Evolutionary conservation across 164 flowering plant genomes (phyloP), one percentile per base, ranked within the genome.

Genomic region (Annona cherimola): DNA sequence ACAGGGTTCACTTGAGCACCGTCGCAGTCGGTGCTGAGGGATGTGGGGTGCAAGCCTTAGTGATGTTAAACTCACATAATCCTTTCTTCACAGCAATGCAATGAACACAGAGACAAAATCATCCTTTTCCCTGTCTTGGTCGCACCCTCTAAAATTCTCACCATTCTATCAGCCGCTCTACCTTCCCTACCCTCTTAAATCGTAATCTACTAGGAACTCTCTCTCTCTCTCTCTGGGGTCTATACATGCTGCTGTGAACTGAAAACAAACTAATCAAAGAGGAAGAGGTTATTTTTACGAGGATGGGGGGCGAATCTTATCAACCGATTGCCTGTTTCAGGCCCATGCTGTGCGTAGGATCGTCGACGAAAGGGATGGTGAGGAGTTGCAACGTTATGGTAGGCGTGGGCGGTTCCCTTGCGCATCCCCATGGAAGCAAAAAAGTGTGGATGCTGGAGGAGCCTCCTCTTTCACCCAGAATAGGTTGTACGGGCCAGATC

Each of bases 401-500:
- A 26, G 35, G 35, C 35, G 43, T 9, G 6, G 18, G 44, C 12
- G 57, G 57, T 3, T 16, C 57, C 9, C 42, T 4, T 40, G 3
- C 4, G 16, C 41, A 19, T 61, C 19, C 19, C 64, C 40, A 40
- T 11, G 3, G 41, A 64, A 64, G 41, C n/a, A 40, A 14, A 64
- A 16, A 1, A 18, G 19, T 11, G 12, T 0, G 18, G 67, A 64
- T 11, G 41, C 14, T 40, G 2, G 44, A 64, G 1, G 67, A 39
- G 67, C 67, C 67, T 9, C 67, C 67, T 9, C n/a, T 12, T 12
- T 64, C 67, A 4, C 67, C 67, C n/a, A 64, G 41, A 64, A 44
- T 64, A 16, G 42, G 67, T 12, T 64, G 67, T 12, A 64, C 41
- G 67, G 67, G 67, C 20, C 19, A 42, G 42, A 16, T 64, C 45